A percentile compares a stretch with the other conserved stretches of the same genome.
These are phyloP conservation scores for Mycena vulgaris DNA, from an alignment of 768 basidiomycete genomes.

Conservation along the genomic window DNA sequence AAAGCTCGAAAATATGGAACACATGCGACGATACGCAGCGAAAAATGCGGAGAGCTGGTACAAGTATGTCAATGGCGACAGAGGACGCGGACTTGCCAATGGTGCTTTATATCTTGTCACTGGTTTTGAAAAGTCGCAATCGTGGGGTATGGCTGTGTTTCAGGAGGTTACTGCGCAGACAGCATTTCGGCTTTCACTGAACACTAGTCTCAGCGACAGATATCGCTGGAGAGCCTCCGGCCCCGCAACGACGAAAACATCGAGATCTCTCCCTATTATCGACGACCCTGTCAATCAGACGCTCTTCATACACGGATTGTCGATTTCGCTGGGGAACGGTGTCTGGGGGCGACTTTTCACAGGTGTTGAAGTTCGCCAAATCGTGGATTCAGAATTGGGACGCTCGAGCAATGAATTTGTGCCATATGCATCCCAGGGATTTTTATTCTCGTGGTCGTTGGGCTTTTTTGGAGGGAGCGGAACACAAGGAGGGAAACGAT, in stretches of 20 bases:
- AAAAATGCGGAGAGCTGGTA: slow-evolving; percentile 40
- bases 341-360: slow-evolving; percentile 2
- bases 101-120: slow-evolving; percentile 39
- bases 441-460: not conserved
- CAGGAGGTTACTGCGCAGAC: not conserved
- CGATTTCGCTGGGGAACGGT: not conserved
- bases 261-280: not conserved
- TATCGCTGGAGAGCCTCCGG: not conserved
- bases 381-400: not conserved
- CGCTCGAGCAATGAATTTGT: not conserved
- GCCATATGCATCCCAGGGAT: not conserved
- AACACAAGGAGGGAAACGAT: not conserved
- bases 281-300: slow-evolving; percentile 2
- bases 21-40: slow-evolving; percentile 32
- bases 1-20: slow-evolving; percentile 13
- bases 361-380: not conserved
- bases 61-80: slow-evolving; percentile 23
- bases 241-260: not conserved
- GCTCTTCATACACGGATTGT: slow-evolving; percentile 4
- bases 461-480: slow-evolving; percentile 1
- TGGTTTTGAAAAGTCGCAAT: slow-evolving; percentile 35
- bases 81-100: slow-evolving; percentile 30
- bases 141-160: slow-evolving; percentile 35
- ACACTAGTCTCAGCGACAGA: not conserved
- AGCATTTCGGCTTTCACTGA: not conserved